These are phyloP conservation scores for Glycine latifolia DNA, from an alignment of 306 rosid species.

Conservation along the genomic window DNA sequence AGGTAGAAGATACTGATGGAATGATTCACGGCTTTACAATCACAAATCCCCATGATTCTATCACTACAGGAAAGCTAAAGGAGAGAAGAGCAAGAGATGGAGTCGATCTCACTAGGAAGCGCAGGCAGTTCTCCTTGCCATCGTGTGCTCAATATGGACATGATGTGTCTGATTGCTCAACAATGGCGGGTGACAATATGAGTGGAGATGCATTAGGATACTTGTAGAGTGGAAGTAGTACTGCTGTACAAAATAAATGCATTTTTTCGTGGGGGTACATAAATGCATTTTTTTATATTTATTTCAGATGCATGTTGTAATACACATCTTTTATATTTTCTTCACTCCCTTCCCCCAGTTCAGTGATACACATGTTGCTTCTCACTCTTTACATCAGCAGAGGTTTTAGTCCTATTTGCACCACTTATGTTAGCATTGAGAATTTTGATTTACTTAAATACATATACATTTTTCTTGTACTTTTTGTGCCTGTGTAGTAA, in stretches of 20 bases:
- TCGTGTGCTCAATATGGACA: conserved; percentile 73
- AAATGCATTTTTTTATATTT: conserved; percentile 3
- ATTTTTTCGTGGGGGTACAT: conserved; percentile 27
- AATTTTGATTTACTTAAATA: conserved; percentile 19
- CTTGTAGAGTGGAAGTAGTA: conserved; percentile 51
- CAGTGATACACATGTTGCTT: conserved; percentile 13
- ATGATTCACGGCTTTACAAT: conserved; percentile 63
- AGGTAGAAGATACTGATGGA: conserved; percentile 73
- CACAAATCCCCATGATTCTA: conserved; percentile 64
- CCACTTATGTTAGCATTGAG: conserved; percentile 30
- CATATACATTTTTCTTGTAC: not conserved
- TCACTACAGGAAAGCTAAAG: conserved; percentile 68
- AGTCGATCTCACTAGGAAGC: conserved; percentile 63
- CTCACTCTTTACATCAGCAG: conserved; percentile 6
- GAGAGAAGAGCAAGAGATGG: conserved; percentile 80
- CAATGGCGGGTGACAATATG: conserved; percentile 62
- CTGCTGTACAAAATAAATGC: conserved; percentile 49
- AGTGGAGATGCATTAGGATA: conserved; percentile 65
- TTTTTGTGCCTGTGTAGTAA: not conserved
- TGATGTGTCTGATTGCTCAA: conserved; percentile 66
- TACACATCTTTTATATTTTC: not conserved
- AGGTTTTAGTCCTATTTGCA: conserved; percentile 34
- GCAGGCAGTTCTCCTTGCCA: conserved; percentile 66
- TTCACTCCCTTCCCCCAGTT: conserved; percentile 36
- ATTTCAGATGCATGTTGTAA: conserved; percentile 15